phyloP scores from a whole-genome alignment of 164 flowering plant genomes.

The Chimonanthus salicifolius region DNA sequence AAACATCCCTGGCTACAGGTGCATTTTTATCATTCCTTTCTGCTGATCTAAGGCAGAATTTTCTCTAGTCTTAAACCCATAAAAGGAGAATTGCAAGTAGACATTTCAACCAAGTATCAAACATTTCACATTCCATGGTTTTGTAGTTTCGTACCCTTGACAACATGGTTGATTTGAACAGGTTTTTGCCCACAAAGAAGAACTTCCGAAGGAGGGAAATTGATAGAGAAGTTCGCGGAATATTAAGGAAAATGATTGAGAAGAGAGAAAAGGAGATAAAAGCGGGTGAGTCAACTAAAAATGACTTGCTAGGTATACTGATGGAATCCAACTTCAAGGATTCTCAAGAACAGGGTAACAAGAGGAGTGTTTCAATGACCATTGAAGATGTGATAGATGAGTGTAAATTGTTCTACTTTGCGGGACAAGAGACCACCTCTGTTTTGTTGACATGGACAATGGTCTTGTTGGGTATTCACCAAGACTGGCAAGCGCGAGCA shows the following conservation, averaged over 20 bases:
- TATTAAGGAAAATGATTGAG: conserved; percentile 23
- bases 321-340: conserved; percentile 32
- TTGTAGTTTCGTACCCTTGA: not conserved
- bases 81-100: not conserved
- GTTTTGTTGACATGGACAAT: conserved; percentile 11
- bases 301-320: conserved; percentile 39
- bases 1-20: conserved; percentile 15
- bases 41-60: too few species aligned
- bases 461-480: conserved; percentile 7
- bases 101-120: not conserved
- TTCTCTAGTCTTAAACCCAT: not conserved
- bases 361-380: conserved; percentile 21
- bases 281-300: conserved; percentile 13
- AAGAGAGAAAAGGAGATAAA: conserved; percentile 27
- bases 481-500: conserved; percentile 8
- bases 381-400: conserved; percentile 17
- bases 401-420: conserved; percentile 12
- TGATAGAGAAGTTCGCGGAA: conserved; percentile 16
- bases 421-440: conserved; percentile 13
- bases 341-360: conserved; percentile 16
- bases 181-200: conserved; percentile 42
- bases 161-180: conserved; percentile 1
- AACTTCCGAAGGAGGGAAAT: conserved; percentile 36
- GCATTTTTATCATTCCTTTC: not conserved
- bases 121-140: not conserved